These are phyloP conservation scores for Neurospora africana DNA, from an alignment of 495 filamentous ascomycete genomes.

Conservation along the genomic window DNA sequence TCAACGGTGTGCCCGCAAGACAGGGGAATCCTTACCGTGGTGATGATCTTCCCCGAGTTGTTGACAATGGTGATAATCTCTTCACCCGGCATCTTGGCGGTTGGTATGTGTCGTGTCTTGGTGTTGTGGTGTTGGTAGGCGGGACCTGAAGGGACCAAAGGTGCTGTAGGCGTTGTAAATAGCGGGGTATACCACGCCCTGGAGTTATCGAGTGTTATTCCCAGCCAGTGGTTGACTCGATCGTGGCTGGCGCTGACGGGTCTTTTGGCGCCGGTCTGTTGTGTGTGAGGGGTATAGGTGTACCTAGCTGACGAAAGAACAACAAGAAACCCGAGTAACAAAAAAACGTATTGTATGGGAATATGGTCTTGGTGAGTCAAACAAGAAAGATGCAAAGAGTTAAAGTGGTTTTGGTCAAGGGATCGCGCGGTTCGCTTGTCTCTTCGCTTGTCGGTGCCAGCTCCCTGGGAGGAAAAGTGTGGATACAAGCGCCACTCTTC, in stretches of 20 bases:
- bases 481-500: not conserved
- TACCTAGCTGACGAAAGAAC: not conserved
- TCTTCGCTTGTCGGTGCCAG: not conserved
- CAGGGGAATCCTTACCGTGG: conserved; percentile 52
- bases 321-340: not conserved
- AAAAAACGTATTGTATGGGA: not conserved
- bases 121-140: not conserved
- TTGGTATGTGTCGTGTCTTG: not conserved
- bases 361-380: not conserved
- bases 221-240: not conserved
- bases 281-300: not conserved
- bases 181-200: not conserved
- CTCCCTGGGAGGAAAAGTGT: not conserved
- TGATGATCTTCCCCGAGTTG: conserved; percentile 84
- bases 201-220: not conserved
- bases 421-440: not conserved
- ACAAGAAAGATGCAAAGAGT: not conserved
- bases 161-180: not conserved
- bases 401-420: not conserved
- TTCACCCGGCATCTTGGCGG: conserved; percentile 35
- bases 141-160: not conserved
- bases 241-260: not conserved
- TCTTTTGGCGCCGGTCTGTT: not conserved
- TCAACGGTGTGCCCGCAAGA: not conserved
- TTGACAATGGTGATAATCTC: conserved; percentile 86